Base-by-base conservation (phyloP, 2,329 filamentous ascomycete genomes). In the Samsoniella hepiali region DNA sequence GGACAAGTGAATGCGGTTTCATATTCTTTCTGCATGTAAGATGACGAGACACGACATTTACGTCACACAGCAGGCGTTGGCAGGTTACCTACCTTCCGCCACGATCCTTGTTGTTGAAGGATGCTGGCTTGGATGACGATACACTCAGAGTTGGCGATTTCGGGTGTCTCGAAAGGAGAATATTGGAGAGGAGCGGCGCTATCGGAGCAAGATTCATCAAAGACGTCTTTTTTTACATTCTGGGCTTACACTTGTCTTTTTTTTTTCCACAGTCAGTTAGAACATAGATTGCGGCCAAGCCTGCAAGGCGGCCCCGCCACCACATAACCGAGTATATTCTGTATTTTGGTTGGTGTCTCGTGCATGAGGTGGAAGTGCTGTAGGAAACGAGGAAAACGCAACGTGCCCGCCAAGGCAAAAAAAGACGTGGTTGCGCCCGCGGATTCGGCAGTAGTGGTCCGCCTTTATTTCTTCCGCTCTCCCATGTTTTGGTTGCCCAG, bases 1-100 rank as follows among this genome's bases (percentile, higher is more conserved):
- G 10, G 78, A 77, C 31, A 75, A 76, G 65, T 79, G 72, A 78
- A 22, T 22, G 22, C 17, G 51, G 40, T 3, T 38, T 40, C 7
- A 32, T 47, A 13, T 31, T 2, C 9, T 22, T 9, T 9, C 27
- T 49, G 17, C 36, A 53, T 34, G 47, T 10, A 53, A 42, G 36
- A 17, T 22, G 47, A 53, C 5, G 36, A 22, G 42, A 9, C 22
- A 31, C n/a, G 53, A 8, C 9, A 31, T 32, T 13, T 13, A 40
- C 15, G 38, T 5, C 38, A 40, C 38, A 40, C 7, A 8, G 10
- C 31, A n/a, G 31, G 47, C 3, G 38, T 44, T 32, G 40, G 36
- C 45, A 49, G 45, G 22, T 29, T 49, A 11, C 45, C 22, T 11
- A 49, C n/a, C n/a, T 10, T 4, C n/a, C 29, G 10, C 27, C 45